Evolutionary conservation across 2,329 filamentous ascomycete genomes (phyloP).

Genomic region (Ophiostoma ulmi): DNA sequence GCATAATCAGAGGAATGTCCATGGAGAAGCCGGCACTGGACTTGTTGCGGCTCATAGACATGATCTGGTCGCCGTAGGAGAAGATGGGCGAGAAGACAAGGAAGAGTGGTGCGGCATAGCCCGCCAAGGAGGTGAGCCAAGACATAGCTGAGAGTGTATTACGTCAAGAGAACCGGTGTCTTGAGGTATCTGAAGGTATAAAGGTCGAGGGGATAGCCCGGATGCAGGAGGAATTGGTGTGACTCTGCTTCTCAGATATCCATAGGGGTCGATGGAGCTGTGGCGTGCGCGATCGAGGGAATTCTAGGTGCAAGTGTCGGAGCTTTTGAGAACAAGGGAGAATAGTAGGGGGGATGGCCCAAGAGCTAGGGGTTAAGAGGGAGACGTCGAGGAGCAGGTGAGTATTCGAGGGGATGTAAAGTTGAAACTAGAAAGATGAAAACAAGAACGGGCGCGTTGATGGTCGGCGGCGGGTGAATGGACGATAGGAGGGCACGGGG

Average conservation of each 20-base stretch:
- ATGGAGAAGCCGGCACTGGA: constrained; percentile 53
- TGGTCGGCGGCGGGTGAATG: neutral
- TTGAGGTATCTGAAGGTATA: neutral
- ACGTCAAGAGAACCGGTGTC: neutral
- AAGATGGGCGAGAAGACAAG: constrained; percentile 59
- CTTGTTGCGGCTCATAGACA: constrained; percentile 59
- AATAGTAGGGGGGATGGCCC: neutral
- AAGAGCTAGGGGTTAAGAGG: neutral
- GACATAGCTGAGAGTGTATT: constrained; percentile 17
- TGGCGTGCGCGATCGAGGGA: neutral
- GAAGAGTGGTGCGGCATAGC: constrained; percentile 58
- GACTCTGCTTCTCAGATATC: neutral
- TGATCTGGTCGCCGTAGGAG: constrained; percentile 61
- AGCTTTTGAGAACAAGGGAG: neutral
- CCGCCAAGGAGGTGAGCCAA: constrained; percentile 44
- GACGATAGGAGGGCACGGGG: neutral
- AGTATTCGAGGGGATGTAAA: neutral
- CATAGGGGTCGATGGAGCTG: neutral
- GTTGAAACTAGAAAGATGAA: neutral
- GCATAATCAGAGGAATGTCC: constrained; percentile 68
- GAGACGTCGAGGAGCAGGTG: neutral
- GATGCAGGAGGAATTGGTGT: neutral
- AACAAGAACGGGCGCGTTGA: neutral
- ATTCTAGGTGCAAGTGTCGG: neutral
- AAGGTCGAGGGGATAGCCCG: neutral